Percentiles rank a stretch among this genome's conserved stretches.
Conservation (phyloP, 305 asterid genomes). For the Fraxinus albicans region DNA sequence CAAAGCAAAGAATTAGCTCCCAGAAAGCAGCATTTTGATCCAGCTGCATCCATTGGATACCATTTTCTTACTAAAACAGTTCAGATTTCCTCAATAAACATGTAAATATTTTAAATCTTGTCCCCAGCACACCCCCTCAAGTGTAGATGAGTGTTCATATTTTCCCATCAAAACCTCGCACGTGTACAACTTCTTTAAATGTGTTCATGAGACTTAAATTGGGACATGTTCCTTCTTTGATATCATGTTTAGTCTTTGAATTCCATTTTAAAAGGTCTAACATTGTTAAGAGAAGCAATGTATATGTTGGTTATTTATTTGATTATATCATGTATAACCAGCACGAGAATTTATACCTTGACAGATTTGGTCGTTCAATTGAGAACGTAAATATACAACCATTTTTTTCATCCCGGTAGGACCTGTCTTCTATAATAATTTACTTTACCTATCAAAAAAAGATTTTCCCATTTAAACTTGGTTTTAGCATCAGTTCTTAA, state of each 20-base stretch:
- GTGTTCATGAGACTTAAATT: background rate
- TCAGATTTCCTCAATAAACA: too few relatives aligned
- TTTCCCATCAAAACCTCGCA: background rate
- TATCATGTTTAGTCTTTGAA: background rate
- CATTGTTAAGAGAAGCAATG: background rate
- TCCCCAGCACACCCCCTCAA: background rate
- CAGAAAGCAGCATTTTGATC: background rate
- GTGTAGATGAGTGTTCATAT: background rate
- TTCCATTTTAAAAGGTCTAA: background rate
- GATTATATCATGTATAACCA: background rate
- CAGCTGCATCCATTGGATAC: background rate
- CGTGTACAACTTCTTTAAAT: too few relatives aligned
- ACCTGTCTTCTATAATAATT: too few relatives aligned
- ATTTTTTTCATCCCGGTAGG: too few relatives aligned
- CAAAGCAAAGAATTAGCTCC: background rate
- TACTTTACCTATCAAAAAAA: too few relatives aligned
- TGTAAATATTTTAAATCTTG: background rate
- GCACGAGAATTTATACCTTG: background rate
- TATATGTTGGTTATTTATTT: background rate
- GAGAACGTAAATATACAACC: too few relatives aligned
- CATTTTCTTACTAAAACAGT: background rate
- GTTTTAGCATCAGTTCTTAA: too few relatives aligned
- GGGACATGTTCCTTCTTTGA: background rate
- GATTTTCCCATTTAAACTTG: too few relatives aligned
- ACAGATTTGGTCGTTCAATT: too few relatives aligned